phyloP scores from a whole-genome alignment of 2,329 filamentous ascomycete species.

The Claviceps sorghi region DNA sequence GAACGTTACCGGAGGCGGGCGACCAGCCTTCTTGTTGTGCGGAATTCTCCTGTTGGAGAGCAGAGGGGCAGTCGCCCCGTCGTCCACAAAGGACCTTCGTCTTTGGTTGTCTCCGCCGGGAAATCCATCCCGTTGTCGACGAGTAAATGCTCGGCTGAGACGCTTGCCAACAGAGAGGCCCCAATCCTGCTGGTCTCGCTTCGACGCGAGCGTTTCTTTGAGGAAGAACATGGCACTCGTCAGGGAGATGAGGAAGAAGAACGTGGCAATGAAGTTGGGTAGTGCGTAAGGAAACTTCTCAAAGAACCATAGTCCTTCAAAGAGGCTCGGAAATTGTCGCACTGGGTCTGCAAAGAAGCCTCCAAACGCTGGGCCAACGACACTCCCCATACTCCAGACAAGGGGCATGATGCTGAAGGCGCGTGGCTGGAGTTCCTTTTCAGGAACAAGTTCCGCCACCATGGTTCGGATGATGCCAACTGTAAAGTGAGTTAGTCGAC shows the following conservation, averaged over 20 bases:
- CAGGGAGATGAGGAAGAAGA: conserved; percentile 67
- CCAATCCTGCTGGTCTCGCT: conserved; percentile 54
- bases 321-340: conserved; percentile 55
- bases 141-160: conserved; percentile 32
- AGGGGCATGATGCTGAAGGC: conserved; percentile 92
- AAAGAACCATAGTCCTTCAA: conserved; percentile 53
- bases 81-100: conserved; percentile 36
- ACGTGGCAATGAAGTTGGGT: conserved; percentile 65
- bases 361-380: conserved; percentile 78
- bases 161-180: conserved; percentile 59
- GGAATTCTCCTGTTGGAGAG: conserved; percentile 24
- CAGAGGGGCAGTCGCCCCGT: conserved; percentile 42
- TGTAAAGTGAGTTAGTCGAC: conserved; percentile 13
- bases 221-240: conserved; percentile 64
- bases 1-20: conserved; percentile 24
- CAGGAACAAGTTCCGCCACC: conserved; percentile 83
- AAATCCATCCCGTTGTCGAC: not conserved
- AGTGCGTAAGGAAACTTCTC: conserved; percentile 67
- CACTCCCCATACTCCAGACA: conserved; percentile 72
- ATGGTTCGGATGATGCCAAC: conserved; percentile 86
- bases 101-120: conserved; percentile 11
- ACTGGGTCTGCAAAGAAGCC: conserved; percentile 74
- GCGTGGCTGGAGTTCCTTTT: conserved; percentile 70
- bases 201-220: conserved; percentile 68
- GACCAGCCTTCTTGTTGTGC: conserved; percentile 12